A percentile compares a stretch with the other conserved stretches of the same genome.
Evolutionary conservation across 257 asterid species (phyloP).

Genomic region (Lycium ferocissimum): DNA sequence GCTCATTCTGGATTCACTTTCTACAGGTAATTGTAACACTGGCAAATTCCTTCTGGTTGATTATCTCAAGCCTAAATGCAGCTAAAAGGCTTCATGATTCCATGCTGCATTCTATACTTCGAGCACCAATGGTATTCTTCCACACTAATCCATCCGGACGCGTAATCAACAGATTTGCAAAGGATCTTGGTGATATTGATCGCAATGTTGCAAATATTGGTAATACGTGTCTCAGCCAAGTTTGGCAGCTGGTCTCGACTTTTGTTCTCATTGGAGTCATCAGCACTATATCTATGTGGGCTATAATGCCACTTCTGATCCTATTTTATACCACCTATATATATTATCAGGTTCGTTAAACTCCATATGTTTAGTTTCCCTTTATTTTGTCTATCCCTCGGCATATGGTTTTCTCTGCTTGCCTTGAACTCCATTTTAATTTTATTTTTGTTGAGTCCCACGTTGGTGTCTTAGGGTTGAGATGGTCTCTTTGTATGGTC

Average conservation of each 20-base stretch:
- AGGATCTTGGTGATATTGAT: conserved; percentile 78
- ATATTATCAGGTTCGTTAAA: conserved; percentile 63
- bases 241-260: conserved; percentile 75
- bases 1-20: conserved; percentile 25
- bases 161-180: conserved; percentile 75
- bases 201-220: conserved; percentile 64
- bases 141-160: conserved; percentile 88
- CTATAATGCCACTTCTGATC: conserved; percentile 80
- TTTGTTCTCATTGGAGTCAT: conserved; percentile 75
- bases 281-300: conserved; percentile 80
- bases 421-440: neutral
- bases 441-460: neutral
- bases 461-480: neutral
- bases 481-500: neutral
- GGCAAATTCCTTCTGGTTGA: conserved; percentile 81
- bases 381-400: conserved; percentile 9
- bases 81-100: conserved; percentile 76
- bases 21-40: conserved; percentile 79
- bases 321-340: conserved; percentile 70
- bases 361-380: neutral
- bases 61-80: conserved; percentile 72
- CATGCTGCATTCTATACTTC: conserved; percentile 67
- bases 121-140: conserved; percentile 91
- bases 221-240: conserved; percentile 63
- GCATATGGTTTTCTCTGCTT: conserved; percentile 5